Evolutionary conservation across 371 early-diverging fungal genomes (phyloP).

Genomic region (Syncephalastrum sp.): DNA sequence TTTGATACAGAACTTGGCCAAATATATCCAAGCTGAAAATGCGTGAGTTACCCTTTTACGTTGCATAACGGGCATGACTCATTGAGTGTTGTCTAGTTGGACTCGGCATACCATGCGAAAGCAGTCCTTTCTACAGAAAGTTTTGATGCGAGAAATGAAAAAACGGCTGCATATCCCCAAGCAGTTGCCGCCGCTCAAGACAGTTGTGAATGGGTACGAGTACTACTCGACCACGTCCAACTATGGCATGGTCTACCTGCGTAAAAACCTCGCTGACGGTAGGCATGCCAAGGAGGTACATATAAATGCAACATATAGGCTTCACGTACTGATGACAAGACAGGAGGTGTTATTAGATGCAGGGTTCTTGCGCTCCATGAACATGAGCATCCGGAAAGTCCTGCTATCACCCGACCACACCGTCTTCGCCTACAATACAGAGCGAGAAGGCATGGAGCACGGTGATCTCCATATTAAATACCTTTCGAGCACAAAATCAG

Average conservation of each 20-base stretch:
- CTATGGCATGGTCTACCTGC: conserved; percentile 59
- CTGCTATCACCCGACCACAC: conserved; percentile 59
- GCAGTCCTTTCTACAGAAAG: conserved; percentile 19
- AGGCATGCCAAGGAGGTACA: conserved; percentile 1
- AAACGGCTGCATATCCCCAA: conserved; percentile 44
- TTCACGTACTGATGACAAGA: background rate
- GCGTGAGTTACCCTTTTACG: conserved; percentile 31
- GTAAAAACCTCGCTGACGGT: conserved; percentile 40
- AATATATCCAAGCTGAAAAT: conserved; percentile 60
- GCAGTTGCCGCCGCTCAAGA: conserved; percentile 50
- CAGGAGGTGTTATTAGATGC: conserved; percentile 61
- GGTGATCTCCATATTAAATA: conserved; percentile 66
- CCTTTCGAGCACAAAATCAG: conserved; percentile 20
- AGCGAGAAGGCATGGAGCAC: conserved; percentile 62
- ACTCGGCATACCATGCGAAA: conserved; percentile 26
- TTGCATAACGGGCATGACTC: background rate
- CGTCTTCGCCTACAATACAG: conserved; percentile 60
- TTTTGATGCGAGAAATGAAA: conserved; percentile 51
- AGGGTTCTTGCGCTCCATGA: conserved; percentile 50
- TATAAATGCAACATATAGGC: background rate
- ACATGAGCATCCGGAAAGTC: conserved; percentile 58
- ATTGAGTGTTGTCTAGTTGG: conserved; percentile 20
- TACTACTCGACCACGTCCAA: conserved; percentile 61
- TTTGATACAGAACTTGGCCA: conserved; percentile 34
- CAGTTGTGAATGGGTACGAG: conserved; percentile 57